A percentile compares a stretch with the other conserved stretches of the same genome.
Evolutionary conservation across 768 basidiomycete species (phyloP).

Genomic region (Termitomyces sp.): DNA sequence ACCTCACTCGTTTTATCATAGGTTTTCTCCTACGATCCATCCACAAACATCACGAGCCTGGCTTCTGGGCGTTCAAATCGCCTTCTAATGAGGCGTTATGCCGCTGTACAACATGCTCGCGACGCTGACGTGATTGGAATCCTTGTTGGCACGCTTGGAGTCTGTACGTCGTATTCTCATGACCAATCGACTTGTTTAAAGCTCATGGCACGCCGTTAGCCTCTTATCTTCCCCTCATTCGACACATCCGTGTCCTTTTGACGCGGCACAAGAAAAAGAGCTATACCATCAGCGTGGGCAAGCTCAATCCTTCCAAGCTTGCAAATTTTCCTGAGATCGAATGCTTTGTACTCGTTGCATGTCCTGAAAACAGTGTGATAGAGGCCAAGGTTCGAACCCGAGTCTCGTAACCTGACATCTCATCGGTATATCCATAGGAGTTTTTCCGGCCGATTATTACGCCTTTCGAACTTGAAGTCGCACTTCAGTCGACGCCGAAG

Average conservation of each 20-base stretch:
- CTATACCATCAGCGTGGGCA: conserved; percentile 94
- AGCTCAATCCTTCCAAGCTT: conserved; percentile 90
- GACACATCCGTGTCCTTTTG: conserved; percentile 70
- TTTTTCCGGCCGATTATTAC: conserved; percentile 90
- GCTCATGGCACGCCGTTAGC: conserved; percentile 34
- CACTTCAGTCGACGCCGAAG: conserved; percentile 59
- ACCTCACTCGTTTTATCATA: conserved; percentile 19
- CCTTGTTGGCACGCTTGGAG: conserved; percentile 89
- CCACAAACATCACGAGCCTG: conserved; percentile 34
- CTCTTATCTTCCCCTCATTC: conserved; percentile 81
- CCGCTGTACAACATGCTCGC: conserved; percentile 77
- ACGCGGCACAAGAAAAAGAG: conserved; percentile 71
- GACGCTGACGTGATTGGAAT: conserved; percentile 95
- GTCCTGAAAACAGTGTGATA: conserved; percentile 84
- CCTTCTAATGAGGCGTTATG: conserved; percentile 87
- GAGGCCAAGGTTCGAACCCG: conserved; percentile 51
- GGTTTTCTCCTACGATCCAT: conserved; percentile 78
- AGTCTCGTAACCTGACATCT: neutral
- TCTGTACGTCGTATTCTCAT: conserved; percentile 43
- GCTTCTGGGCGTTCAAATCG: conserved; percentile 72
- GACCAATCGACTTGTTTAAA: neutral
- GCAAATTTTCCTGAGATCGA: conserved; percentile 96
- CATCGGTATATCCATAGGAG: conserved; percentile 43
- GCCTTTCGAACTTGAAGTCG: conserved; percentile 84
- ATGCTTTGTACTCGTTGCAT: conserved; percentile 92